These are phyloP conservation scores for Sugiyamaella sp. DNA, from an alignment of 1,139 yeast genomes.

Conservation along the genomic window DNA sequence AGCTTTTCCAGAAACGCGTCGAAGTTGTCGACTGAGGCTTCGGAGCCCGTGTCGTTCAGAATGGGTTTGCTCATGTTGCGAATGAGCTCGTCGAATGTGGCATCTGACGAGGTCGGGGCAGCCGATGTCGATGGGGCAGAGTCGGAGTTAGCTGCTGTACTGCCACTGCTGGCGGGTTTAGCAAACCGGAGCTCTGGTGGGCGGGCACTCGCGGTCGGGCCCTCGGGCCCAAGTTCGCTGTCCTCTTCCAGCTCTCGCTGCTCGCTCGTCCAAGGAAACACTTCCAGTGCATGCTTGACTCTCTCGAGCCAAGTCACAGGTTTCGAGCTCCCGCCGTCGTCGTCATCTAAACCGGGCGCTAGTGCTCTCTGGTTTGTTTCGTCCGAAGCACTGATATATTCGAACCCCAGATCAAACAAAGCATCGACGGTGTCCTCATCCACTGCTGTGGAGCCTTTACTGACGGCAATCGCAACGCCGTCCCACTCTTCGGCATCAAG, in stretches of 20 bases:
- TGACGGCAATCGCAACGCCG: constrained; percentile 35
- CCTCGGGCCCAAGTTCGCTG: constrained; percentile 9
- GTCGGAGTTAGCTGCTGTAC: too few relatives aligned
- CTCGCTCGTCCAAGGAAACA: constrained; percentile 31
- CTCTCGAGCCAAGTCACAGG: constrained; percentile 24
- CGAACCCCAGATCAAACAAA: constrained; percentile 37
- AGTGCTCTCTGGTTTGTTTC: constrained; percentile 20
- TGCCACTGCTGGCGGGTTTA: too few relatives aligned
- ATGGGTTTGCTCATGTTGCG: constrained; percentile 24
- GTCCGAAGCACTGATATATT: constrained; percentile 30
- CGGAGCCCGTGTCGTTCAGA: constrained; percentile 17
- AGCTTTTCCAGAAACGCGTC: constrained; percentile 35
- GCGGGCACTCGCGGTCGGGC: background rate
- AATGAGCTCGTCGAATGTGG: constrained; percentile 17
- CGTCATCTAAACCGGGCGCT: background rate
- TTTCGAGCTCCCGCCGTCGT: background rate
- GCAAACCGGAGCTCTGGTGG: too few relatives aligned
- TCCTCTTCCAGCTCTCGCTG: constrained; percentile 11
- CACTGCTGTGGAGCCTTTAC: constrained; percentile 19
- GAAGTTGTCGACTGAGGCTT: constrained; percentile 33
- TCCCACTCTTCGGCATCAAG: constrained; percentile 38
- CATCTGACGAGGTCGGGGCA: constrained; percentile 4
- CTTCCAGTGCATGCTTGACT: constrained; percentile 37
- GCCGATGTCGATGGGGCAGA: background rate
- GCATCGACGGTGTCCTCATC: constrained; percentile 28